Evolutionary conservation across 2,329 filamentous ascomycete genomes (phyloP), one percentile per base, ranked within the genome.

Genomic region (Trichoderma sp.): DNA sequence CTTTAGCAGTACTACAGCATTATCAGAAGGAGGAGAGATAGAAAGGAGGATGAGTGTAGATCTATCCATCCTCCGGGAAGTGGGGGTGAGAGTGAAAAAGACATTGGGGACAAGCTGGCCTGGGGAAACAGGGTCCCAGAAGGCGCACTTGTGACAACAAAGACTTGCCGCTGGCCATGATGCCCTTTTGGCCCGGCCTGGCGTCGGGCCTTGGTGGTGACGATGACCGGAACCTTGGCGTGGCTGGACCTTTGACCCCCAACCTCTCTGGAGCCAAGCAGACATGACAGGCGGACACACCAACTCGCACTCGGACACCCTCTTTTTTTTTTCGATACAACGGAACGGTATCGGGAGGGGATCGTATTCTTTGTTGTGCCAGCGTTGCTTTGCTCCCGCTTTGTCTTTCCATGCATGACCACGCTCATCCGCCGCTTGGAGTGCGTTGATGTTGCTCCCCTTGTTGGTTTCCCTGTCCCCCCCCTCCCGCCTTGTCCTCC

Each of bases 351-450:
- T 12, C 12, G 10, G 34, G 34, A 10, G 12, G 34, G 30, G 3
- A 39, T 39, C 34, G 34, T 14, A 14, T 39, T 39, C 30, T 39
- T 39, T 2, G 21, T 5, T 7, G 34, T 39, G 34, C 34, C 34
- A 12, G 34, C 10, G 30, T 5, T 39, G 10, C 1, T 39, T 39
- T 39, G 34, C 10, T 39, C 34, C 9, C 34, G 34, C 7, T 39
- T 14, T 62, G 59, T 54, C n/a, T 55, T 55, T 55, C 41, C 59
- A 55, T 63, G 59, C 59, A 63, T 63, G 47, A 24, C 58, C 34
- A 39, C 34, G 34, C 34, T 4, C 34, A 12, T 14, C 12, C 12
- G 34, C 12, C 34, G 14, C 34, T 39, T 9, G 58, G 52, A 61
- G 58, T 47, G 58, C 47, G 58, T 30, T 51, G 59, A 28, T 45